A percentile compares a stretch with the other conserved stretches of the same genome.
phyloP scores from a whole-genome alignment of 129 eudicot species.

The Calendula officinalis region DNA sequence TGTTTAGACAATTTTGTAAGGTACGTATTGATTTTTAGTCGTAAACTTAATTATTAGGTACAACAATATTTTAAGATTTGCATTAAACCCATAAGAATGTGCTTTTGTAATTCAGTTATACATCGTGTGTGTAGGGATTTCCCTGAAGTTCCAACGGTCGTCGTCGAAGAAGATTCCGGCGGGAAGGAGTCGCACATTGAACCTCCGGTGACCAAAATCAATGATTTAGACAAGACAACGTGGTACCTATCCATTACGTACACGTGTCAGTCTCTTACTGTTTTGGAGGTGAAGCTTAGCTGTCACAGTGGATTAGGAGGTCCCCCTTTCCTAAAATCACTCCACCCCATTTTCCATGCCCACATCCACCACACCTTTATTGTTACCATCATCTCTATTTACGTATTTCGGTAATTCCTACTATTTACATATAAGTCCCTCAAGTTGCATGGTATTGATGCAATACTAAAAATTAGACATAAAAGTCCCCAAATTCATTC shows the following conservation, averaged over 20 bases:
- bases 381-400: constrained; percentile 2
- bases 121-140: background rate
- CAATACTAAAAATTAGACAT: background rate
- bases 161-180: constrained; percentile 12
- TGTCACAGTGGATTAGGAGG: constrained; percentile 28
- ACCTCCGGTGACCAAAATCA: constrained; percentile 9
- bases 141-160: background rate
- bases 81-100: too few relatives aligned
- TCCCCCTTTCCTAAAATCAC: background rate
- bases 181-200: constrained; percentile 17
- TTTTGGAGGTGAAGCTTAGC: constrained; percentile 35
- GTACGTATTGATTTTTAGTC: too few relatives aligned
- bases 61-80: too few relatives aligned
- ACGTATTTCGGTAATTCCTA: too few relatives aligned
- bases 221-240: constrained; percentile 25
- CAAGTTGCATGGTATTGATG: background rate
- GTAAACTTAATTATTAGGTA: too few relatives aligned
- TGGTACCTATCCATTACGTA: constrained; percentile 27
- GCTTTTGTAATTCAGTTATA: background rate
- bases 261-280: constrained; percentile 34
- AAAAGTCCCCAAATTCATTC: too few relatives aligned
- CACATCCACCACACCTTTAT: constrained; percentile 24
- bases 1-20: too few relatives aligned
- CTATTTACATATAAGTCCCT: constrained; percentile 14
- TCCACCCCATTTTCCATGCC: background rate